Evolutionary conservation across 1,284 basidiomycete genomes (phyloP).

Genomic region (Coniferiporia weirii): DNA sequence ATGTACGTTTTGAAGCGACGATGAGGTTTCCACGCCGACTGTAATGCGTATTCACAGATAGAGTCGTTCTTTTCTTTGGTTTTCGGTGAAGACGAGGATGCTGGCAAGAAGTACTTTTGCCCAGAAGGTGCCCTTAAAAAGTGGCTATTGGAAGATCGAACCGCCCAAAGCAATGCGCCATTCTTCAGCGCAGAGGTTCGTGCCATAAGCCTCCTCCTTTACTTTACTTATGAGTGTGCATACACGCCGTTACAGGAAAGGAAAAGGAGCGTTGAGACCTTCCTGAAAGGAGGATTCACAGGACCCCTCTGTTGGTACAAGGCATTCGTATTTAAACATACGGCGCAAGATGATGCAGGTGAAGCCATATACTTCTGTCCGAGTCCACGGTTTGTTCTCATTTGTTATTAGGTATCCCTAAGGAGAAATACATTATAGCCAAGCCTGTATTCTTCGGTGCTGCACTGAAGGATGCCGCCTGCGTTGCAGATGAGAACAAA

Average conservation of each 20-base stretch:
- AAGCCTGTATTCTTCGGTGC: slow-evolving; percentile 22
- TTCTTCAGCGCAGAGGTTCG: slow-evolving; percentile 23
- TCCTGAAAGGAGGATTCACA: slow-evolving; percentile 4
- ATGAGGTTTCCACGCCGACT: background rate
- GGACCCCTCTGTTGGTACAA: slow-evolving; percentile 27
- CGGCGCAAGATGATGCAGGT: slow-evolving; percentile 26
- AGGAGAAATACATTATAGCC: slow-evolving; percentile 13
- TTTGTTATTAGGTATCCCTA: slow-evolving; percentile 8
- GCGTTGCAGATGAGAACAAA: slow-evolving; percentile 5
- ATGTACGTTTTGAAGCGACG: slow-evolving; percentile 21
- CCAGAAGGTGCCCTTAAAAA: slow-evolving; percentile 24
- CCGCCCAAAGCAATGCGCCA: slow-evolving; percentile 10
- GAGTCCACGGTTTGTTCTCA: background rate
- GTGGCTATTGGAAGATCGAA: slow-evolving; percentile 25
- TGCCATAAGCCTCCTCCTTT: background rate
- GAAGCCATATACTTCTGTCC: background rate
- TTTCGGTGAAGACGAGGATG: slow-evolving; percentile 25
- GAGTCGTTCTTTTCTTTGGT: slow-evolving; percentile 30
- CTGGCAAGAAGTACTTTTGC: slow-evolving; percentile 26
- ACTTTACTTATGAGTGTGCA: background rate
- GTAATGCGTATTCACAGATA: slow-evolving; percentile 19
- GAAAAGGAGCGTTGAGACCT: background rate
- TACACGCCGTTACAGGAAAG: background rate
- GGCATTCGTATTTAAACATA: slow-evolving; percentile 22
- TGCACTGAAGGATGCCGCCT: slow-evolving; percentile 16